phyloP scores from a whole-genome alignment of 2,329 filamentous ascomycete species.

The Byssothecium circinans region DNA sequence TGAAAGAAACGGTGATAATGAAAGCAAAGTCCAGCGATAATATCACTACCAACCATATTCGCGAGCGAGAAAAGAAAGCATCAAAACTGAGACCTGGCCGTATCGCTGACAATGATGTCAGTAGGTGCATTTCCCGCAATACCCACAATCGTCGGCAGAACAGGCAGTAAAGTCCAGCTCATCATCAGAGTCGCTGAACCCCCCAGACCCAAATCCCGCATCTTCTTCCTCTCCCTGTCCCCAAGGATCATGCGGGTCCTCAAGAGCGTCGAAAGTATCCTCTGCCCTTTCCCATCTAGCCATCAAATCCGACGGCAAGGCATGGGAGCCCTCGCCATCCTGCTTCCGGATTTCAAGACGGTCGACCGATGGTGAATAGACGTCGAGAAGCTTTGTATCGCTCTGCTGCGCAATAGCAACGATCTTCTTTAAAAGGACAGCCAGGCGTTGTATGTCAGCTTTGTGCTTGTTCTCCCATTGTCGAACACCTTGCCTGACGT shows the following conservation, averaged over 20 bases:
- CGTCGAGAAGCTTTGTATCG: slow-evolving; percentile 31
- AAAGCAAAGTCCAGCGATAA: no score
- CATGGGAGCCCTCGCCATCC: slow-evolving; percentile 24
- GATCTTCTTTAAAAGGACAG: slow-evolving; percentile 35
- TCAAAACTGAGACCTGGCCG: background rate
- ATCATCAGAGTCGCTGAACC: slow-evolving; percentile 17
- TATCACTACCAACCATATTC: no score
- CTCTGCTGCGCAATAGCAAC: slow-evolving; percentile 25
- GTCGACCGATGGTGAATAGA: slow-evolving; percentile 33
- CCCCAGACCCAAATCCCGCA: background rate
- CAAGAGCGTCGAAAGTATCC: background rate
- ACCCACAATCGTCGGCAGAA: slow-evolving; percentile 39
- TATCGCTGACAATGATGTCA: slow-evolving; percentile 2
- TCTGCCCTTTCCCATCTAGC: slow-evolving; percentile 13
- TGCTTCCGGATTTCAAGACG: slow-evolving; percentile 42
- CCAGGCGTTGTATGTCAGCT: slow-evolving; percentile 28
- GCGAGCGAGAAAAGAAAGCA: background rate
- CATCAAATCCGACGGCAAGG: slow-evolving; percentile 20
- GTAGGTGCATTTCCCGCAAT: slow-evolving; percentile 43
- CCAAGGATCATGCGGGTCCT: background rate
- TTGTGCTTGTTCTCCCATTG: slow-evolving; percentile 49
- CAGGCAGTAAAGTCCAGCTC: slow-evolving; percentile 41
- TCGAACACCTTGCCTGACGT: slow-evolving; percentile 42
- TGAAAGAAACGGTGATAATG: no score
- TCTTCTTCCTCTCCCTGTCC: background rate